These are phyloP conservation scores for Candida michaelii DNA, from an alignment of 805 yeast genomes.

Conservation along the genomic window DNA sequence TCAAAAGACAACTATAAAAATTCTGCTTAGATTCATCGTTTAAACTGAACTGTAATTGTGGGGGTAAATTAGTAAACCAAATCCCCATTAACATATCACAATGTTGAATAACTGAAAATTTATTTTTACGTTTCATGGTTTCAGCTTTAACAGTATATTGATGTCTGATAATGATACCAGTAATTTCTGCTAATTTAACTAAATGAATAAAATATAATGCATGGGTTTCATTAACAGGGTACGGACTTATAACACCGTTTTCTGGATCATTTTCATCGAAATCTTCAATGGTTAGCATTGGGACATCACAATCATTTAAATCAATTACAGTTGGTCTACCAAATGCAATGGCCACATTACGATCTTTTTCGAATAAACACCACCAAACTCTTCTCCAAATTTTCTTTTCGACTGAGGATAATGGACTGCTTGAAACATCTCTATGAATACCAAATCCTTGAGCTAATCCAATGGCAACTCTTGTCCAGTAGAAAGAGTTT, in stretches of 20 bases:
- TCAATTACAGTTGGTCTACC: conserved; percentile 72
- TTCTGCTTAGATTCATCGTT: conserved; percentile 53
- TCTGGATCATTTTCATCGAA: conserved; percentile 50
- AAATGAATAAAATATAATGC: conserved; percentile 60
- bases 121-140: conserved; percentile 44
- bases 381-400: conserved; percentile 75
- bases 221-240: conserved; percentile 48
- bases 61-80: conserved; percentile 71
- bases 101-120: conserved; percentile 52
- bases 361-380: conserved; percentile 70
- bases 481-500: conserved; percentile 67
- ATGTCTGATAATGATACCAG: conserved; percentile 65
- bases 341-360: conserved; percentile 66
- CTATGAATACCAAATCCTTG: conserved; percentile 78
- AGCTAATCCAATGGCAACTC: conserved; percentile 67
- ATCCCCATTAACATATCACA: conserved; percentile 76
- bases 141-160: conserved; percentile 73
- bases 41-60: conserved; percentile 60
- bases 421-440: conserved; percentile 42
- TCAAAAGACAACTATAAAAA: conserved; percentile 57
- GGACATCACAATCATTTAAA: conserved; percentile 72
- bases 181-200: conserved; percentile 67
- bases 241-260: conserved; percentile 33
- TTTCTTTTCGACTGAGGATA: conserved; percentile 42
- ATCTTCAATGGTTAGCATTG: conserved; percentile 68